Percentiles rank a stretch among this genome's conserved stretches.
Evolutionary conservation across 2,329 filamentous ascomycete species (phyloP).

Genomic region (Elsinoe batatas): DNA sequence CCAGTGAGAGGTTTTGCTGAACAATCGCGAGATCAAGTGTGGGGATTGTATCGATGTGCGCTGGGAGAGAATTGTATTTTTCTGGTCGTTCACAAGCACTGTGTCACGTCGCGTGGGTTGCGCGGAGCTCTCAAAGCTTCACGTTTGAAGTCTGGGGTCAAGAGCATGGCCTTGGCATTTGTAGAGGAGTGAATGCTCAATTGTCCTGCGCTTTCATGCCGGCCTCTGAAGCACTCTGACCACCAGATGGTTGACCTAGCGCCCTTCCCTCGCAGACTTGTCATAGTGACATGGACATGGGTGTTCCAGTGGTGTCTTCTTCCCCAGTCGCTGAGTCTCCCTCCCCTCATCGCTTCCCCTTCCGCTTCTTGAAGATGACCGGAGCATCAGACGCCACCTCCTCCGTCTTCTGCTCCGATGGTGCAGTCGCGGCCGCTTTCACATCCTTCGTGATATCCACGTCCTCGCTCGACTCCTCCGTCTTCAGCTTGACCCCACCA

Average conservation of each 20-base stretch:
- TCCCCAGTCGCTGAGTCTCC: background rate
- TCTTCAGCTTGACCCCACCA: slow-evolving; percentile 23
- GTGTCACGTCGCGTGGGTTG: background rate
- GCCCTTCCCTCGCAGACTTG: no score
- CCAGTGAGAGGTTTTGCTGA: background rate
- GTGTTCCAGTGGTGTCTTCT: background rate
- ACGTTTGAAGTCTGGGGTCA: background rate
- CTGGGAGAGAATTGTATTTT: no score
- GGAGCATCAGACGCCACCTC: slow-evolving; percentile 33
- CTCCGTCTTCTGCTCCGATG: slow-evolving; percentile 15
- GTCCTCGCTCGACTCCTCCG: slow-evolving; percentile 24
- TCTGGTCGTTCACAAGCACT: background rate
- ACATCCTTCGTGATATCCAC: slow-evolving; percentile 23
- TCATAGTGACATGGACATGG: no score
- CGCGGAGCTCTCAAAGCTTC: slow-evolving; percentile 3
- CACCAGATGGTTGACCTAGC: no score
- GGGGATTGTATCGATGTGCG: no score
- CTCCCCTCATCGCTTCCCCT: slow-evolving; percentile 32
- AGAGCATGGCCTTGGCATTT: background rate
- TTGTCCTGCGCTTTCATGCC: no score
- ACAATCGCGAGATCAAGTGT: background rate
- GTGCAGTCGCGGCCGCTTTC: background rate
- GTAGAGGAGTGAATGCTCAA: no score
- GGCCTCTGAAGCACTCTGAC: no score
- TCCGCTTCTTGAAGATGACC: slow-evolving; percentile 72